Percentiles rank a stretch among this genome's conserved stretches.
Conservation (phyloP, 2,329 filamentous ascomycete species). For the Chaetomium olivaceum region DNA sequence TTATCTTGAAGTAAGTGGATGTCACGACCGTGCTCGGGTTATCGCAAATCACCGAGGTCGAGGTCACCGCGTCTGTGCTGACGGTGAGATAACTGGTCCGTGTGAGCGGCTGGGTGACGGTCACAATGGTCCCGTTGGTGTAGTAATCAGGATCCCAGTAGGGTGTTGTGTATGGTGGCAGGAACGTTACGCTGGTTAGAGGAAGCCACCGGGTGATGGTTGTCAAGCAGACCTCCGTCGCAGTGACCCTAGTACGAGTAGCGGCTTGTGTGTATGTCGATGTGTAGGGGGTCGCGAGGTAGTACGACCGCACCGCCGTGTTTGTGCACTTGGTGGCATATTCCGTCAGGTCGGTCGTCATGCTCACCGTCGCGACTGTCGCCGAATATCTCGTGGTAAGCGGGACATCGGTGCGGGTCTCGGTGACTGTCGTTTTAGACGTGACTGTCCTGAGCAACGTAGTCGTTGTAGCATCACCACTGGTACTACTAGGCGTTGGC, state of each 20-base stretch:
- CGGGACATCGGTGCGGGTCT: not conserved
- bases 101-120: not conserved
- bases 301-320: not conserved
- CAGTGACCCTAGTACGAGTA: not conserved
- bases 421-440: not conserved
- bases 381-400: not conserved
- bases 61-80: not conserved
- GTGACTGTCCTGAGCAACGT: not conserved
- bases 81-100: not conserved
- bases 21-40: not conserved
- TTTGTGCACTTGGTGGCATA: not conserved
- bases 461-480: not conserved
- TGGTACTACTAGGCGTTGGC: not conserved
- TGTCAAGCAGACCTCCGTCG: not conserved
- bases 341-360: not conserved
- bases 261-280: not conserved
- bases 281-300: not conserved
- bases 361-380: not conserved
- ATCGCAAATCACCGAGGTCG: not conserved
- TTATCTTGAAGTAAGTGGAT: not conserved
- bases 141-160: not conserved
- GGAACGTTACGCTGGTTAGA: not conserved
- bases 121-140: not conserved
- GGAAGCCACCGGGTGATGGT: not conserved
- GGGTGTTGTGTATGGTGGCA: not conserved